Base-by-base conservation (phyloP, 495 filamentous ascomycete genomes). In the Staphylotrichum longicolle region DNA sequence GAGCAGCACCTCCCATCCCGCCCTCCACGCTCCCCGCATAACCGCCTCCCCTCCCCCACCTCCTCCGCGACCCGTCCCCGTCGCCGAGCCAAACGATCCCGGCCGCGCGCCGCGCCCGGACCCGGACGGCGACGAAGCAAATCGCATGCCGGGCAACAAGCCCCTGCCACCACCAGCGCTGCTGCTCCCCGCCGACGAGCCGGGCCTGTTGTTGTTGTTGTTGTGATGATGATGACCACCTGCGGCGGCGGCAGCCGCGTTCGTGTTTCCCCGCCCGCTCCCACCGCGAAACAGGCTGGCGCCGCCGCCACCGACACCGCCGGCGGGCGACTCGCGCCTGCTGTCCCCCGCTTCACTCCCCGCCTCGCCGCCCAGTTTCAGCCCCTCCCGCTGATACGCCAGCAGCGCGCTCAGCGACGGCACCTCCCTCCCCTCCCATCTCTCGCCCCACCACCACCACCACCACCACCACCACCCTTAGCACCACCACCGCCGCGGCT, bases 1-100 rank as follows among this genome's bases (percentile, higher is more conserved):
- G 15, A 95, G 74, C 9, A 96, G 74, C 33, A 88, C 88, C 72
- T 96, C 91, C 93, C 91, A 57, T 95, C 91, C 72, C 66, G 2
- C 80, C 82, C 9, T 77, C 77, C 51, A 80, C 75, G 11, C 84
- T 84, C 57, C 81, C 80, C 6, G 35, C 60, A 60, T 82, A 83
- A 35, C 77, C 78, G 42, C 77, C n/a, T 1, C 45, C 56, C 12
- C 6, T 39, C 34, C 34, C 5, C 42, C 12, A 34, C 39, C 54
- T 9, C 33, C n/a, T 7, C 34, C 33, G 9, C 45, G 5, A 5
- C n/a, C 83, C 44, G 83, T 82, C 37, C 79, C 60, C 52, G 6
- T 57, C 52, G 52, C 66, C 9, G 69, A 66, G 20, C 20, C 20
- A 33, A 70, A 70, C 39, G 68, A 71, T 45, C 68, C 73, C 39